Base-by-base conservation (phyloP, 2,329 filamentous ascomycete genomes). In the Apiospora saccharicola region DNA sequence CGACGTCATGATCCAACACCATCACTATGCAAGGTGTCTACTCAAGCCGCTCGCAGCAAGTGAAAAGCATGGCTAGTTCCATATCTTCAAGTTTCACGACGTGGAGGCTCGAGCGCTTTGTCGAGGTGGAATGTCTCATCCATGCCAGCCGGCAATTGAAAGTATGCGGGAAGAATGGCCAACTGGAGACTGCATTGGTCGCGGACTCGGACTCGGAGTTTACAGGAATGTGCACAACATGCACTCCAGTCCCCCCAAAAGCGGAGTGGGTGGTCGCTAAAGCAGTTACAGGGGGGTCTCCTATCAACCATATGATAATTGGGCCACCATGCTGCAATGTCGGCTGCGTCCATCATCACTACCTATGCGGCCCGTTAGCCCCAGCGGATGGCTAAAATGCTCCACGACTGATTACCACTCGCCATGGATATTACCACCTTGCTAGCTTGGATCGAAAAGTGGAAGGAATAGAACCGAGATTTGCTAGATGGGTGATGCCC, bases 161-260 rank as follows among this genome's bases (percentile, higher is more conserved):
- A 61, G 30, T 30, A 53, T 53, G 24, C 26, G 30, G 34, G 37
- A 61, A n/a, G 19, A 10, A 22, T 57, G 26, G 6, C 51, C 53
- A 22, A 19, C 53, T 30, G n/a, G 47, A n/a, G 34, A 19, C 30
- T 30, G 51, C 26, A 37, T 22, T 22, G 53, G 19, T 22, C 53
- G 30, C 30, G 53, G 30, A 37, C 53, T 61, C 53, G 53, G 53
- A 61, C 53, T 22, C 19, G 53, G 53, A 19, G 53, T 61, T 34
- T 61, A 22, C 30, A 61, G 26, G 26, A 16, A 16, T 10, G 37
- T 41, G 37, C 37, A 41, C 10, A 7, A 7, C 10, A n/a, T 57
- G 51, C 51, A 14, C 51, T 34, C 34, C 26, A 49, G 47, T n/a
- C 7, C 30, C 53, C 26, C 30, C 14, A 30, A 30, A 37, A 22